These are phyloP conservation scores for Hemisphaericaspora subhashii DNA, from an alignment of 1,139 yeast genomes.

Conservation along the genomic window DNA sequence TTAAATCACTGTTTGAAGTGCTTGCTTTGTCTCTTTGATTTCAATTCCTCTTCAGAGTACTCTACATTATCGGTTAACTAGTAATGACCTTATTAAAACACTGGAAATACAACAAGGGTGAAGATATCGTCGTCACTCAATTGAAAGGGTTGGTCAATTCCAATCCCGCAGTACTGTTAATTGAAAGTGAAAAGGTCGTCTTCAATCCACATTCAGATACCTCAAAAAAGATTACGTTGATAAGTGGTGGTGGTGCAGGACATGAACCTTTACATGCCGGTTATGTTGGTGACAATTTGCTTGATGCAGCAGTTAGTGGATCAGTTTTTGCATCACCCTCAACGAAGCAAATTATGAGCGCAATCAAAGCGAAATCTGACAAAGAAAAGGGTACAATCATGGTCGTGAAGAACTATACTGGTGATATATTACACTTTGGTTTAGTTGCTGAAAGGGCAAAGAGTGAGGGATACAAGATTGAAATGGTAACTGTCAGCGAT, in stretches of 20 bases:
- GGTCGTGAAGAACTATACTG: slow-evolving; percentile 88
- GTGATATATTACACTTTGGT: slow-evolving; percentile 91
- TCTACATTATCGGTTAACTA: neutral
- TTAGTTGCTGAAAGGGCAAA: slow-evolving; percentile 86
- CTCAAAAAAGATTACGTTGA: slow-evolving; percentile 58
- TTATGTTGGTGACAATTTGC: slow-evolving; percentile 76
- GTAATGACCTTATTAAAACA: slow-evolving; percentile 39
- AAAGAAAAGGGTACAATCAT: slow-evolving; percentile 65
- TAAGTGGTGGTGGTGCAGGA: slow-evolving; percentile 95
- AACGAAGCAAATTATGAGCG: slow-evolving; percentile 80
- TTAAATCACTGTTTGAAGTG: too few species aligned
- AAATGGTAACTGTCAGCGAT: slow-evolving; percentile 75
- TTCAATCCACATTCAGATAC: slow-evolving; percentile 42
- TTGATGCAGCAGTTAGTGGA: slow-evolving; percentile 89
- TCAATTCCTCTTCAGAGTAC: neutral
- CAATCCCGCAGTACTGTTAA: slow-evolving; percentile 63
- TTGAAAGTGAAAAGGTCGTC: slow-evolving; percentile 69
- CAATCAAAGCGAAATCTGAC: slow-evolving; percentile 59
- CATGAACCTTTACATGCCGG: slow-evolving; percentile 96
- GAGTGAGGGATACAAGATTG: slow-evolving; percentile 69
- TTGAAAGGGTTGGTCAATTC: slow-evolving; percentile 68
- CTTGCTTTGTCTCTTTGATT: too few species aligned
- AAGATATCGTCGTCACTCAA: slow-evolving; percentile 65
- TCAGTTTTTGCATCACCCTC: slow-evolving; percentile 90
- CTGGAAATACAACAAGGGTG: slow-evolving; percentile 47